phyloP scores from a whole-genome alignment of 176 grass and related monocot species.

The Pontederia crassipes region DNA sequence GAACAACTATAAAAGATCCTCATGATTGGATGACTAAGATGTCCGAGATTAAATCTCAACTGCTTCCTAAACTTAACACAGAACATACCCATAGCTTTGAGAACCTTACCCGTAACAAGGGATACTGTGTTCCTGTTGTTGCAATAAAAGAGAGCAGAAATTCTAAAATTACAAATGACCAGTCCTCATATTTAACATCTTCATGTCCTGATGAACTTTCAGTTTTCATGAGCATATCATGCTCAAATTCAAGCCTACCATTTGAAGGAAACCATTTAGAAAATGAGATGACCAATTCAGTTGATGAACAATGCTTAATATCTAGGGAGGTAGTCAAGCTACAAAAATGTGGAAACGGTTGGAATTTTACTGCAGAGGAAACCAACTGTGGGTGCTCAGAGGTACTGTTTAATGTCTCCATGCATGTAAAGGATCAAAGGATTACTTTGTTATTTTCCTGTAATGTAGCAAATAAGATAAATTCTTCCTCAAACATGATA shows the following conservation, averaged over 20 bases:
- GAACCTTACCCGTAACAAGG: slow-evolving; percentile 36
- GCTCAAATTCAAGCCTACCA: slow-evolving; percentile 26
- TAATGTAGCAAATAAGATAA: no score
- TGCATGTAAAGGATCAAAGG: no score
- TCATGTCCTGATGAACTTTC: slow-evolving; percentile 54
- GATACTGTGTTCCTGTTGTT: slow-evolving; percentile 68
- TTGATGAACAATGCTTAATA: slow-evolving; percentile 60
- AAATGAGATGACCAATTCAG: slow-evolving; percentile 25
- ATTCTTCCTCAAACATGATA: no score
- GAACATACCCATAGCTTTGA: slow-evolving; percentile 25
- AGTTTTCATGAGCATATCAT: slow-evolving; percentile 31
- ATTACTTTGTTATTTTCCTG: no score
- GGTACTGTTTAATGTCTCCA: slow-evolving; percentile 19
- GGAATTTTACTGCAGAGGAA: slow-evolving; percentile 22
- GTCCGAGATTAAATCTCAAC: slow-evolving; percentile 29
- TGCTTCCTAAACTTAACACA: slow-evolving; percentile 13
- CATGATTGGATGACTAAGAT: slow-evolving; percentile 57
- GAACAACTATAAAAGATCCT: slow-evolving; percentile 46
- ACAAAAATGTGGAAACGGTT: slow-evolving; percentile 62
- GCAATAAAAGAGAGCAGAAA: slow-evolving; percentile 67
- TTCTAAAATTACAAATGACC: slow-evolving; percentile 39
- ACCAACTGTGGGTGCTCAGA: slow-evolving; percentile 47
- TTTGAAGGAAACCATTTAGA: slow-evolving; percentile 9
- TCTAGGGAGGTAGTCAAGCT: slow-evolving; percentile 78
- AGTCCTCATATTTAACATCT: not conserved